These are phyloP conservation scores for Phaeophleospora eucalypticola DNA, from an alignment of 2,329 filamentous ascomycete species.

Conservation along the genomic window DNA sequence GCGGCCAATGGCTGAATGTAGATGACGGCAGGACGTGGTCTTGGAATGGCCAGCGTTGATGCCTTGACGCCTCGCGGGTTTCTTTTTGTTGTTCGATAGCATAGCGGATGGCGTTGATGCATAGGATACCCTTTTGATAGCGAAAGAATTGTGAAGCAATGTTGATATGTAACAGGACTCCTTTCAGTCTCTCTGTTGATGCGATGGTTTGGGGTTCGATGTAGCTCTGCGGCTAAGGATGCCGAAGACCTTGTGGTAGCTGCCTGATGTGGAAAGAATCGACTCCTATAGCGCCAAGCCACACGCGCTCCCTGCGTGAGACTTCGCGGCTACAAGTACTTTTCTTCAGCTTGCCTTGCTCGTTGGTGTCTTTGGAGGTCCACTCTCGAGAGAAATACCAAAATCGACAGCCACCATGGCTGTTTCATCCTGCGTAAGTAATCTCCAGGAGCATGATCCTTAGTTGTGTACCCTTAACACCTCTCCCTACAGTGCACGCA, in stretches of 20 bases:
- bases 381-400: too few relatives aligned
- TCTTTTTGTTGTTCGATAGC: conserved; percentile 5
- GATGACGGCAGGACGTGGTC: conserved; percentile 54
- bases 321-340: too few relatives aligned
- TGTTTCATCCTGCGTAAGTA: neutral
- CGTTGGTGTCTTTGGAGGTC: too few relatives aligned
- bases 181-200: too few relatives aligned
- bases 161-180: too few relatives aligned
- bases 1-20: conserved; percentile 70
- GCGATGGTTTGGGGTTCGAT: too few relatives aligned
- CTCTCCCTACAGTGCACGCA: conserved; percentile 2
- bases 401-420: neutral
- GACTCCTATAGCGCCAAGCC: neutral
- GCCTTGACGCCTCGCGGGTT: neutral
- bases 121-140: conserved; percentile 11
- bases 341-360: too few relatives aligned
- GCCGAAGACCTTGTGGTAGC: neutral
- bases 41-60: conserved; percentile 30
- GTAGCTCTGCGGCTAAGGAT: neutral
- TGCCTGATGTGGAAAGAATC: neutral
- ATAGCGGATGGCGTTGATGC: conserved; percentile 15
- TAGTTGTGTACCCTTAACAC: too few relatives aligned
- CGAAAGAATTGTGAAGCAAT: too few relatives aligned
- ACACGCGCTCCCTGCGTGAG: neutral
- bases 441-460: neutral